Evolutionary conservation across 257 asterid species (phyloP), one percentile per base, ranked within the genome.

Genomic region (Leonotis leonurus): DNA sequence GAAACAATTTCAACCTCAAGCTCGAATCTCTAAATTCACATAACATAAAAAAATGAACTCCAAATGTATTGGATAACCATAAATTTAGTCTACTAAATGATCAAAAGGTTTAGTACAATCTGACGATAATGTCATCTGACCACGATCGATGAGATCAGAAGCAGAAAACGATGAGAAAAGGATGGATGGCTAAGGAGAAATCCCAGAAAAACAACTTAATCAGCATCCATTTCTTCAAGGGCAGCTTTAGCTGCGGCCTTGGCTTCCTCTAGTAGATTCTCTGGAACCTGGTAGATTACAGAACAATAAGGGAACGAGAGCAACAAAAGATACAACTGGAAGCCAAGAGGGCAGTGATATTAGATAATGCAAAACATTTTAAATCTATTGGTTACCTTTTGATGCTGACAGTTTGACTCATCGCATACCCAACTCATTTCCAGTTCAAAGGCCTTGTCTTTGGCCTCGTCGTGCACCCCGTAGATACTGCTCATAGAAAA

Each of bases 381-480:
- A n/a, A n/a, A n/a, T n/a, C n/a, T n/a, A n/a, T n/a, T n/a, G 41
- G 25, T 56, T 79, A 92, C 98, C 97, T 92, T 92, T 69, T 86
- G 89, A 56, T 92, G 98, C 78, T 81, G 95, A 53, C 96, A 89
- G 69, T 84, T 84, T 4, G 98, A 92, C 76, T 92, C 98, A n/a
- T 92, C 97, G 62, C 98, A 92, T 9, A 89, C 94, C 98, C 98
- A 92, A 60, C 97, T 86, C 95, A 92, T 75, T 73, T 92, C 98
- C 83, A 92, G 48, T 68, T 92, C 98, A 66, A 92, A 92, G 50
- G 93, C 98, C 86, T 92, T 92, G 85, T 92, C 98, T 77, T 92
- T 92, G 3, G 95, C 98, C 77, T 92, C 97, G 44, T 92, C 98
- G 43, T 92, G 98, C 24, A 92, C 95, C 11, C 97, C 95, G 24